Evolutionary conservation across 768 basidiomycete species (phyloP).

Genomic region (Cubamyces sp.): DNA sequence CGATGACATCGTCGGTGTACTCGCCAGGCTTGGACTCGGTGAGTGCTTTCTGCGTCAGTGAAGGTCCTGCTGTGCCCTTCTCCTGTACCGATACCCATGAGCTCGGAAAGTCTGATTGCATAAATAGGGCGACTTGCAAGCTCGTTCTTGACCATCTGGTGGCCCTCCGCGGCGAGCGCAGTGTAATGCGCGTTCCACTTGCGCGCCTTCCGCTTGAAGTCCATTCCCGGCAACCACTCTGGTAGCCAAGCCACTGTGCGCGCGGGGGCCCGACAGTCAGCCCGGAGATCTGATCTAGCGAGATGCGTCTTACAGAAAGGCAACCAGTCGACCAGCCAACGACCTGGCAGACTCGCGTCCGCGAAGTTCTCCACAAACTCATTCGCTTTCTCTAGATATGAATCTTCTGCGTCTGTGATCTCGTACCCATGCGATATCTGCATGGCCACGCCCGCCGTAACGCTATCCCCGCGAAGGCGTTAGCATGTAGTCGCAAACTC

Average conservation of each 20-base stretch:
- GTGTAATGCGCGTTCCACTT: slow-evolving; percentile 20
- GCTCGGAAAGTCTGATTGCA: too few species aligned
- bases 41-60: slow-evolving; percentile 4
- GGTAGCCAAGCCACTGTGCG: slow-evolving; percentile 31
- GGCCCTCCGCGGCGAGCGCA: slow-evolving; percentile 13
- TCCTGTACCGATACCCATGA: background rate
- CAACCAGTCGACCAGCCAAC: slow-evolving; percentile 14
- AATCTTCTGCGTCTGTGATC: background rate
- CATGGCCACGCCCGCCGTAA: slow-evolving; percentile 10
- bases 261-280: background rate
- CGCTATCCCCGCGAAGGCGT: background rate
- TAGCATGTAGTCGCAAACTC: too few species aligned
- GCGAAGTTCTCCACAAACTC: slow-evolving; percentile 12
- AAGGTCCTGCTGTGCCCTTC: background rate
- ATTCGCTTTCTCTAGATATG: slow-evolving; percentile 1
- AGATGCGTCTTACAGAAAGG: slow-evolving; percentile 10
- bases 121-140: background rate
- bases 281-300: too few species aligned
- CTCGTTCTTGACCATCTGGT: slow-evolving; percentile 14
- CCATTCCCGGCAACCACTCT: slow-evolving; percentile 31
- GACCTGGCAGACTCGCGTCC: slow-evolving; percentile 2
- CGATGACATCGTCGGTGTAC: slow-evolving; percentile 15
- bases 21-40: slow-evolving; percentile 1
- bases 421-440: slow-evolving; percentile 16
- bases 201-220: slow-evolving; percentile 28